These are phyloP conservation scores for Fusarium luffae DNA, from an alignment of 2,329 filamentous ascomycete species.

Conservation along the genomic window DNA sequence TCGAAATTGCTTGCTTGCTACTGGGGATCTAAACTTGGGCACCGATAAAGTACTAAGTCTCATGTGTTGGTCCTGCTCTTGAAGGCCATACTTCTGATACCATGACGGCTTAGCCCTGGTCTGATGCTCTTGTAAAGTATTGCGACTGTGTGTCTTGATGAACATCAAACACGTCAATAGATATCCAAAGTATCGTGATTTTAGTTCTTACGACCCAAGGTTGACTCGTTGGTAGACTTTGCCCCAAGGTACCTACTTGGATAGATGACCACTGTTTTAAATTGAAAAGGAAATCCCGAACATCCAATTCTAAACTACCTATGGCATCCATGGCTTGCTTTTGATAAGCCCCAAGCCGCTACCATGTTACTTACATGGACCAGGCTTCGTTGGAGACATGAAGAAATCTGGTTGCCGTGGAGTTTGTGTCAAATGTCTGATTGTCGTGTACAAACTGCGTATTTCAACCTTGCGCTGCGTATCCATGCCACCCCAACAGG, in stretches of 20 bases:
- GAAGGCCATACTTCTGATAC: not conserved
- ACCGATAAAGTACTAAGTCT: not conserved
- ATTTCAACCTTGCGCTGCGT: not conserved
- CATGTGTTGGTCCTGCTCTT: not conserved
- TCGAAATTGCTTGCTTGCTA: not conserved
- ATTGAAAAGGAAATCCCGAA: not conserved
- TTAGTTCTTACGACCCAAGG: not conserved
- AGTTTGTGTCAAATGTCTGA: conserved; percentile 1
- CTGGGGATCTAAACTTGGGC: not conserved
- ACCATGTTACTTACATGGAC: conserved; percentile 10
- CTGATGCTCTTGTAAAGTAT: not conserved
- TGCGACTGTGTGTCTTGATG: not conserved
- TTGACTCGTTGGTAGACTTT: not conserved
- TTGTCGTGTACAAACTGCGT: conserved; percentile 4
- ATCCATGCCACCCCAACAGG: not conserved
- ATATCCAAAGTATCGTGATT: not conserved
- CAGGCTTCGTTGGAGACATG: conserved; percentile 14
- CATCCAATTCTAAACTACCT: not conserved
- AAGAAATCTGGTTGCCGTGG: conserved; percentile 8
- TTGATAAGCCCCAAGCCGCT: not conserved
- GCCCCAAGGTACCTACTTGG: not conserved
- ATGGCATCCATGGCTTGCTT: not conserved
- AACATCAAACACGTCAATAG: not conserved
- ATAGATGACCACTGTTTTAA: not conserved
- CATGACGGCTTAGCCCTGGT: not conserved